phyloP scores from a whole-genome alignment of 257 asterid genomes.

The Salvia hispanica region DNA sequence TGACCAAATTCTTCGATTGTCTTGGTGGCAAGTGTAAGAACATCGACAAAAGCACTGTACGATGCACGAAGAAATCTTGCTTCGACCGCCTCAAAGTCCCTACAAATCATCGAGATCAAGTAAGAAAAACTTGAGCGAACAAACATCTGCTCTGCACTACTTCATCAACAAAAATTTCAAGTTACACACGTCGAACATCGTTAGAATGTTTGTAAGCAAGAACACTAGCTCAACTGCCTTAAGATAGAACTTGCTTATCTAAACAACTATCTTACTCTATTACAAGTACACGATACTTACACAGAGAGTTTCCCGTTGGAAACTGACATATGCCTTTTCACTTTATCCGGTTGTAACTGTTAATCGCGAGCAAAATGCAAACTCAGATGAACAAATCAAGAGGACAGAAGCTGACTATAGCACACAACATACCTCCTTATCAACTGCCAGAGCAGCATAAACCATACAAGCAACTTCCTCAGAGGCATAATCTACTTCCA shows the following conservation, averaged over 20 bases:
- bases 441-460: slow-evolving; percentile 69
- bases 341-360: slow-evolving; percentile 96
- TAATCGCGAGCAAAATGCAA: slow-evolving; percentile 25
- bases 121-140: neutral
- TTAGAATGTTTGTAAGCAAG: neutral
- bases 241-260: neutral
- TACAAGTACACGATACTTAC: slow-evolving; percentile 41
- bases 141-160: neutral
- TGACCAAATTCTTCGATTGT: slow-evolving; percentile 71
- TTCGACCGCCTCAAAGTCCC: slow-evolving; percentile 83
- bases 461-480: slow-evolving; percentile 68
- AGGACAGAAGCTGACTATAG: neutral
- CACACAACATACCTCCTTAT: slow-evolving; percentile 64
- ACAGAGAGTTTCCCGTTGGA: slow-evolving; percentile 74
- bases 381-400: neutral
- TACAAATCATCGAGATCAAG: slow-evolving; percentile 34
- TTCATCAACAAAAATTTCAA: neutral
- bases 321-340: slow-evolving; percentile 65
- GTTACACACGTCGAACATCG: neutral
- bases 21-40: slow-evolving; percentile 77
- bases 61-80: slow-evolving; percentile 92
- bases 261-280: slow-evolving; percentile 7
- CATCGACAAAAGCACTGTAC: slow-evolving; percentile 75
- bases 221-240: neutral
- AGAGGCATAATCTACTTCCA: slow-evolving; percentile 76